phyloP scores from a whole-genome alignment of 1,284 basidiomycete species.

The Calocybe gambosa region DNA sequence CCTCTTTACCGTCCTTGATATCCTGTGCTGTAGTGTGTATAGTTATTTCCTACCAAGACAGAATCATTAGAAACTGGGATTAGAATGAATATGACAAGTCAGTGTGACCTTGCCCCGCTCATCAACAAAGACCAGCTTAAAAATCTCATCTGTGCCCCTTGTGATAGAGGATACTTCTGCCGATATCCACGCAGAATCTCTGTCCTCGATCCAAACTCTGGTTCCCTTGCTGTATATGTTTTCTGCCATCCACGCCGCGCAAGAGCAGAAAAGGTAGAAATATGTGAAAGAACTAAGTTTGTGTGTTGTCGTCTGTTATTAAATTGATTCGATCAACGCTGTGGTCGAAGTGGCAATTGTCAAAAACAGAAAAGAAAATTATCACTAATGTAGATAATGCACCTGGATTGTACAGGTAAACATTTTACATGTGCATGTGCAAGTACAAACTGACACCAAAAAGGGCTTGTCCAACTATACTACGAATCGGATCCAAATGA shows the following conservation, averaged over 20 bases:
- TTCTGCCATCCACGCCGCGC: constrained; percentile 57
- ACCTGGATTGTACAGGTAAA: too few species aligned
- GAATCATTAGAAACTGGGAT: constrained; percentile 10
- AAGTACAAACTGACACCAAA: neutral
- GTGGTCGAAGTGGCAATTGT: too few species aligned
- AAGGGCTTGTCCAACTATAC: neutral
- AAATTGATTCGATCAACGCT: neutral
- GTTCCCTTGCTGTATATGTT: constrained; percentile 84
- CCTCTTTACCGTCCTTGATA: constrained; percentile 68
- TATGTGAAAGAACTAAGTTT: neutral
- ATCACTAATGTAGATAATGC: too few species aligned
- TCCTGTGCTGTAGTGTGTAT: constrained; percentile 75
- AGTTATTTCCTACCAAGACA: constrained; percentile 54
- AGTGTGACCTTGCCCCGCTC: constrained; percentile 76
- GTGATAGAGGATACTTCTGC: constrained; percentile 71
- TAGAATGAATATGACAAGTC: constrained; percentile 11
- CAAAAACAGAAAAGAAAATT: too few species aligned
- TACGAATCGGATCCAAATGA: constrained; percentile 43
- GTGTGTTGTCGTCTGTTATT: constrained; percentile 10
- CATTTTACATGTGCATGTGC: too few species aligned
- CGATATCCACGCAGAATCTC: constrained; percentile 88
- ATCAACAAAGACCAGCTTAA: constrained; percentile 78
- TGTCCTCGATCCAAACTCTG: constrained; percentile 87
- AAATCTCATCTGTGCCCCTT: constrained; percentile 57
- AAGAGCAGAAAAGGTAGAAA: constrained; percentile 2